A percentile compares a stretch with the other conserved stretches of the same genome.
Evolutionary conservation across 768 basidiomycete species (phyloP).

Genomic region (Suillus tomentosus): DNA sequence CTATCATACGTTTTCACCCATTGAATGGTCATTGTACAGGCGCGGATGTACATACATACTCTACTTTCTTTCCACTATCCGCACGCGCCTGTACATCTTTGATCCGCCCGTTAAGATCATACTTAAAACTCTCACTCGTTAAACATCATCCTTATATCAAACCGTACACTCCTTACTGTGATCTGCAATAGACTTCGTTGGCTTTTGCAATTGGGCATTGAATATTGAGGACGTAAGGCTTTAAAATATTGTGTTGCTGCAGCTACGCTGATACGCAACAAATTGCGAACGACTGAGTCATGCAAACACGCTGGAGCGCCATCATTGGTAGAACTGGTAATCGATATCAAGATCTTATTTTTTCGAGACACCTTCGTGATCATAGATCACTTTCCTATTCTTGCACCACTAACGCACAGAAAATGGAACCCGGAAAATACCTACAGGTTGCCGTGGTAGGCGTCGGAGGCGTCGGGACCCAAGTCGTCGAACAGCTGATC

Average conservation of each 20-base stretch:
- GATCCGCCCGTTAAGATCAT: constrained; percentile 15
- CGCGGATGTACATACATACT: constrained; percentile 32
- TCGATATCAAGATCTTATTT: background rate
- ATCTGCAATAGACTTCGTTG: constrained; percentile 28
- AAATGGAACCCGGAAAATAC: constrained; percentile 24
- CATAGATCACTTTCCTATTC: background rate
- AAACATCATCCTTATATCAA: constrained; percentile 20
- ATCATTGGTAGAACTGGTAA: background rate
- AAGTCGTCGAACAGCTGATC: constrained; percentile 81
- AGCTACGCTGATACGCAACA: background rate
- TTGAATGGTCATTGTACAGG: constrained; percentile 6
- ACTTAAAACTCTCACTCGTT: constrained; percentile 28
- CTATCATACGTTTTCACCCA: constrained; percentile 28
- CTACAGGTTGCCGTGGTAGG: constrained; percentile 79
- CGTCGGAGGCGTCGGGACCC: constrained; percentile 89
- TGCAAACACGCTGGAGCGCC: background rate
- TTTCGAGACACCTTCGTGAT: background rate
- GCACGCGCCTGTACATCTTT: constrained; percentile 19
- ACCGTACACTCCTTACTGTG: constrained; percentile 30
- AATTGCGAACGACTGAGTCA: background rate
- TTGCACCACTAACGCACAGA: background rate
- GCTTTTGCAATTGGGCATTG: background rate
- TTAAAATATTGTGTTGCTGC: background rate
- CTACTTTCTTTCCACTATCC: constrained; percentile 9
- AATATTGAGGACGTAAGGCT: background rate